Evolutionary conservation across 164 flowering plant genomes (phyloP).

Genomic region (Santalum album): DNA sequence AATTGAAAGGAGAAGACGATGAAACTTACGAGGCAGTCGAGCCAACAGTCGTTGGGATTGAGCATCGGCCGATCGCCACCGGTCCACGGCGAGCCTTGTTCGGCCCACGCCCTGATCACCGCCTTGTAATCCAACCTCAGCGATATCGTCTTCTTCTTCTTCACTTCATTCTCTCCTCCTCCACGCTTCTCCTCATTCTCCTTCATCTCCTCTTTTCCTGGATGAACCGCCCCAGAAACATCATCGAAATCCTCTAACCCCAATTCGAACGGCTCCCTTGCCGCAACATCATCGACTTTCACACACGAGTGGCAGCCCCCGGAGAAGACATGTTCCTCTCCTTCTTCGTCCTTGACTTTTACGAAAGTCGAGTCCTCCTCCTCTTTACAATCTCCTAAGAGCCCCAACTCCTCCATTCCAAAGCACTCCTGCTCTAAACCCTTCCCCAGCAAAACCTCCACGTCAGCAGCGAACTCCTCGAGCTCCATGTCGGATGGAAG

Average conservation of each 20-base stretch:
- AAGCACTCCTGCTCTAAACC: conserved; percentile 57
- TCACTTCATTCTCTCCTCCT: conserved; percentile 4
- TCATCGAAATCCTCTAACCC: conserved; percentile 30
- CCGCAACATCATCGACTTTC: conserved; percentile 32
- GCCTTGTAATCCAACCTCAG: conserved; percentile 61
- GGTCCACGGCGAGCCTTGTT: conserved; percentile 71
- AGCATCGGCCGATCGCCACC: conserved; percentile 52
- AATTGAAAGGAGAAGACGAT: not conserved
- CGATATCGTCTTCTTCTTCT: conserved; percentile 18
- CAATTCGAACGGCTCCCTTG: conserved; percentile 43
- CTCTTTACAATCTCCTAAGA: conserved; percentile 34
- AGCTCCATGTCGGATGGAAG: conserved; percentile 69
- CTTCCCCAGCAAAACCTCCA: conserved; percentile 63
- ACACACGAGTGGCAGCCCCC: too few relatives aligned
- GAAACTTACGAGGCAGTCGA: conserved; percentile 38
- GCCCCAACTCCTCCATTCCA: conserved; percentile 63
- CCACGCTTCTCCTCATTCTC: conserved; percentile 15
- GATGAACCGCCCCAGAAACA: conserved; percentile 30
- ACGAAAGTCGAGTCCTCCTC: too few relatives aligned
- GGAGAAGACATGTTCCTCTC: conserved; percentile 4
- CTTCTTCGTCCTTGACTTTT: conserved; percentile 46
- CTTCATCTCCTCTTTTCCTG: conserved; percentile 49
- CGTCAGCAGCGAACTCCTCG: conserved; percentile 81
- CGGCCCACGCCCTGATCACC: conserved; percentile 65
- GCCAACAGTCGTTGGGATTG: conserved; percentile 54